These are phyloP conservation scores for Colletotrichum neosansevieriae DNA, from an alignment of 2,329 filamentous ascomycete species.

Conservation along the genomic window DNA sequence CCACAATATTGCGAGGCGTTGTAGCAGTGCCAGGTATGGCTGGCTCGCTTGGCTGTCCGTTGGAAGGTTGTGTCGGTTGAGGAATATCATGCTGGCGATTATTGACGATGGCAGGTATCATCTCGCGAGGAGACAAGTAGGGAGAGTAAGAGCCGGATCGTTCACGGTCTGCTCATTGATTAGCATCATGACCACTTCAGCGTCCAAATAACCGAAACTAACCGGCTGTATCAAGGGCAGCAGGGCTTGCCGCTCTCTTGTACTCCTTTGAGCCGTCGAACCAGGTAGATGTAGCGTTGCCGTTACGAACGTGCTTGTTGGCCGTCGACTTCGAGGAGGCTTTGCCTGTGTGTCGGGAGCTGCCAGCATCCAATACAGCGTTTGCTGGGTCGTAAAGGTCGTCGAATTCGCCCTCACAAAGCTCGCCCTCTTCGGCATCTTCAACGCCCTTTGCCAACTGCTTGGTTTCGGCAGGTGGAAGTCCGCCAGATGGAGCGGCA, in stretches of 20 bases:
- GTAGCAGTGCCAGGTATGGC: background rate
- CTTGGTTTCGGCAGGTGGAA: background rate
- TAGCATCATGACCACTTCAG: background rate
- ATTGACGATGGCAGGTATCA: conserved; percentile 44
- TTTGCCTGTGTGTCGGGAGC: background rate
- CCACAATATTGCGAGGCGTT: conserved; percentile 40
- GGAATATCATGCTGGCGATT: background rate
- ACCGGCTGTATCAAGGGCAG: conserved; percentile 17
- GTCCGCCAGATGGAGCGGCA: background rate
- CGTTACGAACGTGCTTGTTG: background rate
- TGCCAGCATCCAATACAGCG: background rate
- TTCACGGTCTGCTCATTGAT: conserved; percentile 50
- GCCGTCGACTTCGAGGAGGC: background rate
- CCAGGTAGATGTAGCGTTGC: background rate
- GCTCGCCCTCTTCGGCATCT: conserved; percentile 75
- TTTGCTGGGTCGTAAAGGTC: conserved; percentile 63
- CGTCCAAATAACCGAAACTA: background rate
- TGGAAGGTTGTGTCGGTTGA: background rate
- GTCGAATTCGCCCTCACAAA: conserved; percentile 76
- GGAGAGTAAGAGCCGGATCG: conserved; percentile 67
- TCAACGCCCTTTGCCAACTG: conserved; percentile 17
- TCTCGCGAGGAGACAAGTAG: conserved; percentile 62
- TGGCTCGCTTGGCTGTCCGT: background rate
- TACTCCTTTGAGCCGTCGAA: background rate
- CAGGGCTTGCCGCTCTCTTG: conserved; percentile 1